These are phyloP conservation scores for Heterobasidion irregulare DNA, from an alignment of 1,284 basidiomycete genomes.

Conservation along the genomic window DNA sequence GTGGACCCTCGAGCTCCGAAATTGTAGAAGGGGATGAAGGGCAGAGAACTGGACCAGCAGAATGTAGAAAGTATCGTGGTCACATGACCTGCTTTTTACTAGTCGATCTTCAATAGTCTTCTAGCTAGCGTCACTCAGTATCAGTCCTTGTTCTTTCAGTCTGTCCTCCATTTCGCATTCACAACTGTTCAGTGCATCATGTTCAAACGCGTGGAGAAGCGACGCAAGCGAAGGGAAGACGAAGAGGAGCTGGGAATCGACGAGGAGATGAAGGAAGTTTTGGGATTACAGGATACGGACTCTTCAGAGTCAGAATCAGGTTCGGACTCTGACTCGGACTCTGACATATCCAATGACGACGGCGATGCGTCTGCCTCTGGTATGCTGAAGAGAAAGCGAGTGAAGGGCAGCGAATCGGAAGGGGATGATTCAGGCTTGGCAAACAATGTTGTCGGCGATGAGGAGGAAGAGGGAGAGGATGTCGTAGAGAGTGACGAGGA, in stretches of 20 bases:
- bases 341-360: constrained; percentile 3
- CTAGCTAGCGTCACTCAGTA: neutral
- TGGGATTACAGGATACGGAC: constrained; percentile 71
- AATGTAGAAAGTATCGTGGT: no score
- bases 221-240: constrained; percentile 52
- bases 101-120: neutral
- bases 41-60: no score
- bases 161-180: neutral
- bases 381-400: constrained; percentile 19
- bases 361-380: neutral
- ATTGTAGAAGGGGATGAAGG: no score
- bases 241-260: constrained; percentile 68
- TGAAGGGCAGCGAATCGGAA: constrained; percentile 13
- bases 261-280: constrained; percentile 57
- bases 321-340: constrained; percentile 22
- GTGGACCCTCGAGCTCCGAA: no score
- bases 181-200: constrained; percentile 27
- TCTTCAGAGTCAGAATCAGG: constrained; percentile 53
- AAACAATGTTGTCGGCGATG: constrained; percentile 8
- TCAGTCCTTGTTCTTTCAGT: neutral
- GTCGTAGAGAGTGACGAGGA: constrained; percentile 16
- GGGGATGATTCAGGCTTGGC: constrained; percentile 7
- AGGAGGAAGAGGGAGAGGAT: constrained; percentile 16
- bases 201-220: constrained; percentile 79
- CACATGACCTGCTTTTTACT: neutral